Evolutionary conservation across 495 filamentous ascomycete species (phyloP).

Genomic region (Penicillium turbatum): DNA sequence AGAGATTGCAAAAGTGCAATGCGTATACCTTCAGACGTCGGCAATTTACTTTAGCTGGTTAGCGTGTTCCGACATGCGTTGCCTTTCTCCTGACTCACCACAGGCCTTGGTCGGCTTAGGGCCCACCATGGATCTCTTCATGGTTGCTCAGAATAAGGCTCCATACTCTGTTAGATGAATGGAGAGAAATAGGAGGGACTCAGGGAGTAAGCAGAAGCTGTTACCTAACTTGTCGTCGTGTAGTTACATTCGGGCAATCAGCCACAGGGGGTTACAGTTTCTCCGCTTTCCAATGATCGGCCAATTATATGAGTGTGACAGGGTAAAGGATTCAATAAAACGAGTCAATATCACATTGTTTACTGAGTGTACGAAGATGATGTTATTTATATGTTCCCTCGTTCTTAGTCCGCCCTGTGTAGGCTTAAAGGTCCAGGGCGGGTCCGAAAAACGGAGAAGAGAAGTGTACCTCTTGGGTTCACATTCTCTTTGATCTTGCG

Average conservation of each 20-base stretch:
- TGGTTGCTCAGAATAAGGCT: slow-evolving; percentile 7
- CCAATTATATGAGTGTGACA: too few relatives aligned
- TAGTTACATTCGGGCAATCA: too few relatives aligned
- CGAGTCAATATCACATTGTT: not conserved
- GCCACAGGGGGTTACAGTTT: too few relatives aligned
- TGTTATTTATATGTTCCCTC: slow-evolving; percentile 39
- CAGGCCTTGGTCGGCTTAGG: slow-evolving; percentile 41
- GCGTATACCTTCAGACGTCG: slow-evolving; percentile 34
- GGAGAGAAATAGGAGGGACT: not conserved
- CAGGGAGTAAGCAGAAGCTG: not conserved
- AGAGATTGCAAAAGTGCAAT: not conserved
- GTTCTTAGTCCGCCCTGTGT: slow-evolving; percentile 52
- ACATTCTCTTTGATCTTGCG: slow-evolving; percentile 44
- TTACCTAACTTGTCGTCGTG: too few relatives aligned
- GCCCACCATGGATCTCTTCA: slow-evolving; percentile 21
- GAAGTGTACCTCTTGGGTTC: slow-evolving; percentile 40
- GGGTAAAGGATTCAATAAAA: too few relatives aligned
- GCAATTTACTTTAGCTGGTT: slow-evolving; percentile 33
- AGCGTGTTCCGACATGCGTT: slow-evolving; percentile 4
- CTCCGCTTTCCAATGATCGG: too few relatives aligned
- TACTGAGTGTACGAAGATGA: not conserved
- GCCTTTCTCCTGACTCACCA: slow-evolving; percentile 21
- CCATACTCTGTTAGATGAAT: not conserved
- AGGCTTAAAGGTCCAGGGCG: slow-evolving; percentile 42
- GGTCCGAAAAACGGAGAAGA: slow-evolving; percentile 48